Percentiles rank a stretch among this genome's conserved stretches.
phyloP scores from a whole-genome alignment of 345 rosid genomes.

The Populus pruinosa region DNA sequence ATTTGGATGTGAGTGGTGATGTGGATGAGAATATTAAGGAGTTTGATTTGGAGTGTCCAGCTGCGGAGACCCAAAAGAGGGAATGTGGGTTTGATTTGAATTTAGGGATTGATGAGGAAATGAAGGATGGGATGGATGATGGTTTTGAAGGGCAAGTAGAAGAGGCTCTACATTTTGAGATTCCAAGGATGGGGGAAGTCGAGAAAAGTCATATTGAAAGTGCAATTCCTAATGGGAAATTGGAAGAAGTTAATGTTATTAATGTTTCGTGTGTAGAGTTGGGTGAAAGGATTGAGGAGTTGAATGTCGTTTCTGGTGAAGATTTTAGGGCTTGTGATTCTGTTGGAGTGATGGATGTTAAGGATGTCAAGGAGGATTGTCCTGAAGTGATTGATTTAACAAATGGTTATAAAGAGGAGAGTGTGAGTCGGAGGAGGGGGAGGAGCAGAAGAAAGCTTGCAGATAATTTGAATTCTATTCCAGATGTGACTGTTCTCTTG shows the following conservation, averaged over 20 bases:
- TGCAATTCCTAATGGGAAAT: constrained; percentile 25
- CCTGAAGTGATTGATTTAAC: constrained; percentile 27
- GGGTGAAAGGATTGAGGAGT: constrained; percentile 31
- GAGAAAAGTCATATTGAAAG: constrained; percentile 24
- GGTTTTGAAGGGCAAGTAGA: constrained; percentile 14
- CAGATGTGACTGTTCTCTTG: constrained; percentile 41
- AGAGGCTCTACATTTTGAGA: constrained; percentile 9
- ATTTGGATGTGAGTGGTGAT: constrained; percentile 61
- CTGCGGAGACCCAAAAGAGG: constrained; percentile 32
- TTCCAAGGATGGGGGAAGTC: constrained; percentile 18
- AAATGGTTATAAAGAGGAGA: constrained; percentile 26
- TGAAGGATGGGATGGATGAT: constrained; percentile 32
- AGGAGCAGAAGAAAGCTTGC: constrained; percentile 49
- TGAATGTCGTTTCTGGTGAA: constrained; percentile 17
- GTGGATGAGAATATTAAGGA: constrained; percentile 36
- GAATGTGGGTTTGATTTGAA: constrained; percentile 75
- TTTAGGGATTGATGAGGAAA: constrained; percentile 50
- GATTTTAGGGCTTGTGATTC: constrained; percentile 21
- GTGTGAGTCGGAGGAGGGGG: constrained; percentile 24
- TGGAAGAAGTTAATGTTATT: constrained; percentile 43
- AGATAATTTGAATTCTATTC: constrained; percentile 22
- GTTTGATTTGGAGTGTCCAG: constrained; percentile 12
- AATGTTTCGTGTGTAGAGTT: constrained; percentile 34
- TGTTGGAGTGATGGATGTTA: constrained; percentile 26
- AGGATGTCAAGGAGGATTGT: constrained; percentile 25